Conservation (phyloP, 305 asterid genomes). For the Fraxinus ornus region DNA sequence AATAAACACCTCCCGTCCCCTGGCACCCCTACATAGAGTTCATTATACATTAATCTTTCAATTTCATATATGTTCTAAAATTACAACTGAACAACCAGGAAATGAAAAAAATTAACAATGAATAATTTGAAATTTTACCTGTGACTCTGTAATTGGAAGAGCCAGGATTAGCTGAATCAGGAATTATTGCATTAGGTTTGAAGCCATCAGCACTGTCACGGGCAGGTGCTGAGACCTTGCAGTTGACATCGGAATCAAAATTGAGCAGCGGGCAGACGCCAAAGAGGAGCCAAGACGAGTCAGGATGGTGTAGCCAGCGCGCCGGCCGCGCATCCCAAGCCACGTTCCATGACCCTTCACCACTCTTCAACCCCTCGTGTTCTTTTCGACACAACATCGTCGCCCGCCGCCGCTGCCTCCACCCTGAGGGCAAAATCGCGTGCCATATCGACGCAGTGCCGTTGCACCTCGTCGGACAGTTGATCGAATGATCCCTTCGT, state of each 20-base stretch:
- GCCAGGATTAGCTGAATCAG: slow-evolving; percentile 17
- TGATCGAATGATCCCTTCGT: slow-evolving; percentile 22
- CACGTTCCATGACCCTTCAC: slow-evolving; percentile 91
- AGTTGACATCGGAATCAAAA: slow-evolving; percentile 29
- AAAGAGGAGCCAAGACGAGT: slow-evolving; percentile 78
- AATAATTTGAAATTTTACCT: slow-evolving; percentile 32
- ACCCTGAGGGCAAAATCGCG: slow-evolving; percentile 52
- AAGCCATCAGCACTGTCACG: slow-evolving; percentile 17
- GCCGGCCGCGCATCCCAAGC: slow-evolving; percentile 94
- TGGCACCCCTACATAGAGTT: slow-evolving; percentile 44
- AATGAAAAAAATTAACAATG: background rate
- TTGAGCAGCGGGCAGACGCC: slow-evolving; percentile 51
- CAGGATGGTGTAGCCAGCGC: slow-evolving; percentile 78
- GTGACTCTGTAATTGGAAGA: slow-evolving; percentile 52
- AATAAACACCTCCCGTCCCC: slow-evolving; percentile 88
- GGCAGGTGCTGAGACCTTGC: slow-evolving; percentile 14
- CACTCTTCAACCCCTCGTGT: slow-evolving; percentile 40
- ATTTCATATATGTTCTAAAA: background rate
- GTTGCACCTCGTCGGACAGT: slow-evolving; percentile 19
- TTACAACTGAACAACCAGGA: background rate
- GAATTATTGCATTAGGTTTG: background rate
- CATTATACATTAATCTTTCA: background rate
- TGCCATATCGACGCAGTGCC: slow-evolving; percentile 77
- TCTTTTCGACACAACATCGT: slow-evolving; percentile 43
- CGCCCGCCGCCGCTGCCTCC: slow-evolving; percentile 34